These are phyloP conservation scores for Amyloporia xantha DNA, from an alignment of 768 basidiomycete genomes.

Conservation along the genomic window DNA sequence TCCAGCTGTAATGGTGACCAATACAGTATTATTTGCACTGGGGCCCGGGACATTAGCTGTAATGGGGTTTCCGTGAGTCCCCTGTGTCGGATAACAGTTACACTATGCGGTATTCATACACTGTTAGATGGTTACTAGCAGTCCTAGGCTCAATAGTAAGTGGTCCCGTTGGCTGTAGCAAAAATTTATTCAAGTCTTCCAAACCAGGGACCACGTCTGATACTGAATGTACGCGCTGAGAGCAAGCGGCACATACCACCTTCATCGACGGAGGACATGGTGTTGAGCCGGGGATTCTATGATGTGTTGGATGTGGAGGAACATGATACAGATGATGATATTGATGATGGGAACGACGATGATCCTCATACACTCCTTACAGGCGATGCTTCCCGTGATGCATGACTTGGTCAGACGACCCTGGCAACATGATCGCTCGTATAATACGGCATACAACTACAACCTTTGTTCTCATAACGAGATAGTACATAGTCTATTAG, in stretches of 20 bases:
- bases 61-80: constrained; percentile 12
- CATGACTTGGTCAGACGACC: no score
- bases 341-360: neutral
- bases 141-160: constrained; percentile 10
- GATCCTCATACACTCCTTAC: neutral
- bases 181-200: neutral
- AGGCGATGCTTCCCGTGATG: no score
- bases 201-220: constrained; percentile 11
- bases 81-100: neutral
- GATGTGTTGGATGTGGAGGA: neutral
- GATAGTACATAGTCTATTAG: no score
- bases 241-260: neutral
- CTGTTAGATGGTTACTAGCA: constrained; percentile 9
- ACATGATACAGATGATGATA: neutral
- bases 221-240: constrained; percentile 9
- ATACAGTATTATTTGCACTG: constrained; percentile 12
- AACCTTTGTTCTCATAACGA: no score
- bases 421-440: no score
- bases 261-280: neutral
- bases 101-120: neutral
- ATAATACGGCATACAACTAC: no score
- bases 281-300: neutral
- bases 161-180: neutral
- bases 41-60: constrained; percentile 8
- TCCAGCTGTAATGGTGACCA: constrained; percentile 9